Evolutionary conservation across 148 eudicot species (phyloP), one percentile per base, ranked within the genome.

Genomic region (Fallopia convolvulus): DNA sequence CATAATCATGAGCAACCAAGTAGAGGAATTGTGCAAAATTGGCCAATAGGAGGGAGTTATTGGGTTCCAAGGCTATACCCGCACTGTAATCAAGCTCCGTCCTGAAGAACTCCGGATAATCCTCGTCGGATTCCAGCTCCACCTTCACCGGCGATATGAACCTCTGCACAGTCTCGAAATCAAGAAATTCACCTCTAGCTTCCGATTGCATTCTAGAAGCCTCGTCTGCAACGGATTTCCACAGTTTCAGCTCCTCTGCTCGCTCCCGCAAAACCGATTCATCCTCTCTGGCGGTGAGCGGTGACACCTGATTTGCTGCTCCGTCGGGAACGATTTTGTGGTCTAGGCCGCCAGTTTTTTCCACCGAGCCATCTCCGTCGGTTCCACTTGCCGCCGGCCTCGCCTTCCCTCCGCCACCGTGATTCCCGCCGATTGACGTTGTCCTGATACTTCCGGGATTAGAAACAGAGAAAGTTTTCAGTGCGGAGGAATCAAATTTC

Each of bases 11-110:
- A 36, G 79, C 87, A 10, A 93, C 90, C 30, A 90, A 80, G 87
- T 87, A 92, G 74, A 96, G 94, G 65, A 96, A 96, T 76, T 96
- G 98, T 65, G 99, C 99, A 50, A 83, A 96, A 74, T 96, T 96
- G 3, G 92, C 88, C 11, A 93, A 89, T 32, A 96, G 83, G 30
- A 96, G 83, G 6, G 88, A 75, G 47, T 88, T 96, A 11, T 76
- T 73, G 23, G 98, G 98, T 63, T 96, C 97, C 20, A 85, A 81
- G 20, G 82, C 82, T 47, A 96, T 63, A 12, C 82, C 84, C 77
- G 58, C 77, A 63, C 81, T 85, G 71, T 96, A 96, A 12, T 74
- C n/a, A 44, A 90, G 72, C 82, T 91, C 98, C 0, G 95, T 91
- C 77, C 74, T 79, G 8, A 77, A 74, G 53, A 87, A 90, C n/a